Evolutionary conservation across 2,329 filamentous ascomycete species (phyloP), one percentile per base, ranked within the genome.

Genomic region (Fusarium longipes): DNA sequence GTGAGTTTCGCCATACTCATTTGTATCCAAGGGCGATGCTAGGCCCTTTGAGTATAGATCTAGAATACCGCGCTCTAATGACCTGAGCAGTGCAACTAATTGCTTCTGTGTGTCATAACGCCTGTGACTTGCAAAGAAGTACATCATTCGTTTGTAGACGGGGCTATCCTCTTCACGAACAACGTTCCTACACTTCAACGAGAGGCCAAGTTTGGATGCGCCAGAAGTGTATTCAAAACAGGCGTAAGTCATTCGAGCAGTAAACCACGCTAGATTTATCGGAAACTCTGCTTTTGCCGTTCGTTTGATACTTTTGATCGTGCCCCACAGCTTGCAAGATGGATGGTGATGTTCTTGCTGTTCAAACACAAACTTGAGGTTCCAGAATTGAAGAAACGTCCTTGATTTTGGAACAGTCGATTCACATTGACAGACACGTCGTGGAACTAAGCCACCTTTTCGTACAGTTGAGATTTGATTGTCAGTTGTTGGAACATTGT

Each of bases 121-220:
- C 3, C 27, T 27, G 5, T 27, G 8, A 3, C 8, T 8, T 10
- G 27, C n/a, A 32, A 8, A n/a, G 17, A 17, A 35, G 15, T 5
- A 29, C 14, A 32, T 9, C 20, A 17, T 17, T 8, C 4, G 14
- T 8, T 24, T 9, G 9, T 2, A 25, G 17, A 52, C 12, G 5
- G 49, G 42, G n/a, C 42, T 49, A 2, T 38, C 1, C 0, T 0
- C 0, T 3, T 1, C 0, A 1, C 1, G 17, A 24, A 55, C 17
- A 14, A 39, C 1, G 15, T 32, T 49, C 17, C 2, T 55, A 6
- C 15, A 55, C 1, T 9, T 22, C 7, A 55, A 12, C 3, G 25
- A 39, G 5, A 55, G 5, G 3, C 33, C n/a, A 2, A 10, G 52
- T 8, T 1, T n/a, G 1, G 25, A 24, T 0, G 52, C 27, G 1